phyloP scores from a whole-genome alignment of 768 basidiomycete genomes.

The Lentinula sp. region DNA sequence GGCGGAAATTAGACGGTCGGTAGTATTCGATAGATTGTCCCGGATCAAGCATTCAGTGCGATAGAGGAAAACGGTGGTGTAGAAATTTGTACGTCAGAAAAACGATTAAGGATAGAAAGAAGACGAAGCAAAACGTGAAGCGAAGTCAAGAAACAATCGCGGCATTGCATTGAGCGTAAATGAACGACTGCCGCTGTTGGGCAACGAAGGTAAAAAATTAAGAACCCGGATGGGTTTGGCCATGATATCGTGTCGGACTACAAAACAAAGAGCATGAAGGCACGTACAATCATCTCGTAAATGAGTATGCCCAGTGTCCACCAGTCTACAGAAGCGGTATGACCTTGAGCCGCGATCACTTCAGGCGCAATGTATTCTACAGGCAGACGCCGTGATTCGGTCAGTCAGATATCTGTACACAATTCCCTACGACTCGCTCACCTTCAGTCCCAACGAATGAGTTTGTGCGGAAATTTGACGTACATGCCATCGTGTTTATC shows the following conservation, averaged over 20 bases:
- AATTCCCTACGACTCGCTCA: conserved; percentile 20
- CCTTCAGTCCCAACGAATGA: conserved; percentile 99
- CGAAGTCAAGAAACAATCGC: not conserved
- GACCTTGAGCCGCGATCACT: conserved; percentile 93
- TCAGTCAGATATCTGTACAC: conserved; percentile 14
- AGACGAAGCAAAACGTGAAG: not conserved
- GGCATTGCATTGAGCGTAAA: not conserved
- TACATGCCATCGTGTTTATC: conserved; percentile 96
- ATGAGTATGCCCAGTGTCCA: conserved; percentile 98
- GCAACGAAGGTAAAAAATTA: conserved; percentile 16
- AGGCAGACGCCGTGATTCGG: conserved; percentile 16
- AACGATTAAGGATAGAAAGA: not conserved
- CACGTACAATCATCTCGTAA: conserved; percentile 96
- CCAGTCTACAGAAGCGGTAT: conserved; percentile 99
- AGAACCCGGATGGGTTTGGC: conserved; percentile 13
- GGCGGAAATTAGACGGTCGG: not conserved
- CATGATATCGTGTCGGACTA: not conserved
- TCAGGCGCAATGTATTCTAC: conserved; percentile 99
- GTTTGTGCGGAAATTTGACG: conserved; percentile 96
- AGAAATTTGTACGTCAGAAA: conserved; percentile 6
- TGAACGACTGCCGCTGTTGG: not conserved
- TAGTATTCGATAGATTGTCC: not conserved
- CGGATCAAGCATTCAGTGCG: not conserved
- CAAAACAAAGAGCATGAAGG: conserved; percentile 11
- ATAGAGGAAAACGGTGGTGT: not conserved